Conservation (phyloP, 345 rosid genomes). For the Salix suchowensis region DNA sequence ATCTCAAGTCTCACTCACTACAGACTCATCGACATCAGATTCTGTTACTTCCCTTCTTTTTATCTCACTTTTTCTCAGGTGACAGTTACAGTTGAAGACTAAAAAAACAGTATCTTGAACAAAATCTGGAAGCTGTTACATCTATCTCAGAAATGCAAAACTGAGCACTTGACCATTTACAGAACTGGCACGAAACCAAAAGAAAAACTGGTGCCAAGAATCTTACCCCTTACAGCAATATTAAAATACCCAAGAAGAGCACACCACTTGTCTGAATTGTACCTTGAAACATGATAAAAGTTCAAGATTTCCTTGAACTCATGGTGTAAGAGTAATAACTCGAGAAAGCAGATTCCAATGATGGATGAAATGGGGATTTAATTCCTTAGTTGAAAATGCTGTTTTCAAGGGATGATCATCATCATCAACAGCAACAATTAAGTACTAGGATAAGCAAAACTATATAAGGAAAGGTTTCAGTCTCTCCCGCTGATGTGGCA, state of each 20-base stretch:
- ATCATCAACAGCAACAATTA: no score
- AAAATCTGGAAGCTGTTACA: background rate
- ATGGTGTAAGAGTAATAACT: background rate
- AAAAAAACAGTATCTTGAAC: background rate
- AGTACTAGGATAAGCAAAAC: background rate
- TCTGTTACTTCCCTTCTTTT: background rate
- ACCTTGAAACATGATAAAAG: background rate
- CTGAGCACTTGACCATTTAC: background rate
- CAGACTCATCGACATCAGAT: background rate
- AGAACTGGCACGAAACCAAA: background rate
- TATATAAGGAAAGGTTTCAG: background rate
- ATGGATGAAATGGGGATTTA: background rate
- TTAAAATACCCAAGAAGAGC: background rate
- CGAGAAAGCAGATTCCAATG: background rate
- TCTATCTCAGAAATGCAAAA: background rate
- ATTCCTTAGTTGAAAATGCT: background rate
- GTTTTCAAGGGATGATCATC: background rate
- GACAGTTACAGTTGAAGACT: background rate
- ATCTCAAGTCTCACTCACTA: background rate
- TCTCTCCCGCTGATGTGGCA: constrained; percentile 16
- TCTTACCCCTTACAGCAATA: background rate
- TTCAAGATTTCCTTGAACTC: background rate
- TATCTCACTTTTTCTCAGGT: background rate
- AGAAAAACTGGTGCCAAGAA: background rate
- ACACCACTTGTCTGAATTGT: background rate